Evolutionary conservation across 78 protist genomes (phyloP), one percentile per base, ranked within the genome.

Genomic region (Acrasis kona): DNA sequence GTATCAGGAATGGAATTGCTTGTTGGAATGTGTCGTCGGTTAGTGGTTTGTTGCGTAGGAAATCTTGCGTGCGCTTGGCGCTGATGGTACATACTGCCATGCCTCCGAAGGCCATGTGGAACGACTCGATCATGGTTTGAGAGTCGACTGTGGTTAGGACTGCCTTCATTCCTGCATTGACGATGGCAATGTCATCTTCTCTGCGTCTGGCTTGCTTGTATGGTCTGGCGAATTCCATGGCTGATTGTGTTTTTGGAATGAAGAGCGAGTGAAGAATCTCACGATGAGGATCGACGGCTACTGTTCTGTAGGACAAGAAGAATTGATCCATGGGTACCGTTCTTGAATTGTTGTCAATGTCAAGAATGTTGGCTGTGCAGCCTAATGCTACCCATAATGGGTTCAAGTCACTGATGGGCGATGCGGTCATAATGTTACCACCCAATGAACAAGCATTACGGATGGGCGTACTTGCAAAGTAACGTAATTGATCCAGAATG

Each of bases 181-280:
- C 93, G 36, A 93, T 89, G 32, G 94, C 92, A 67, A 93, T 93
- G 76, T 91, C 96, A 80, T 93, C 96, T 10, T 92, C 94, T 35
- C 85, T 65, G 10, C 96, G 70, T 39, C 91, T 40, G 0, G 87
- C 72, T 71, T 83, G 91, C 74, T 93, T 93, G 74, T 61, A 93
- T 27, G 94, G 74, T 27, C 36, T 41, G 27, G 88, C 31, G 35
- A 34, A 81, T 65, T 92, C 93, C 2, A 28, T 2, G 32, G 39
- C 79, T 3, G 38, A n/a, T n/a, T n/a, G n/a, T n/a, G n/a, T n/a
- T 28, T 3, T 88, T 77, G 29, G 30, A 66, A 29, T 91, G 95
- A 19, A 90, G 57, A 3, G 3, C 10, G n/a, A n/a, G n/a, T n/a
- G n/a, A n/a, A n/a, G n/a, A n/a, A n/a, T n/a, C n/a, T n/a, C n/a